Evolutionary conservation across 257 asterid species (phyloP), one percentile per base, ranked within the genome.

Genomic region (Forsythia viridissima): DNA sequence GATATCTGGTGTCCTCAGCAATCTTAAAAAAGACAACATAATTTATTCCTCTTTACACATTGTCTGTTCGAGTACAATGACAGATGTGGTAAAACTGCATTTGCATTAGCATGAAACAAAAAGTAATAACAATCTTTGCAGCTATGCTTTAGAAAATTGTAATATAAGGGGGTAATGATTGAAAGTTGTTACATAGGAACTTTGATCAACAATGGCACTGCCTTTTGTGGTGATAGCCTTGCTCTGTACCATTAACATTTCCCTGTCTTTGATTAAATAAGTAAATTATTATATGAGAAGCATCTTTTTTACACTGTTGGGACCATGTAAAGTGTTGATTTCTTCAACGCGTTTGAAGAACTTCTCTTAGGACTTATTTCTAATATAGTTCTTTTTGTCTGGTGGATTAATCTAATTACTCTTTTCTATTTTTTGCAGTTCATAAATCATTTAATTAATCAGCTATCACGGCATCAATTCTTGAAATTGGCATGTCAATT

Each of bases 401-500:
- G 37, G 18, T 63, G 70, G 70, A 30, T 63, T 30, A 24, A 63
- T 34, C 37, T 41, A 75, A 39, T 8, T 80, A 36, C 41, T 59
- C 11, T n/a, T 7, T 20, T 59, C 38, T 16, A 63, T 81, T 24
- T n/a, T 24, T 73, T 90, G 91, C 90, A 95, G 99, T 95, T 93
- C 90, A 93, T 95, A 85, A 85, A 86, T 79, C 97, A 95, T 91
- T 83, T 95, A 82, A 88, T 93, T 80, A 90, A 93, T 88, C 97
- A 90, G 81, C 93, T 92, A 52, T 84, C 97, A 42, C 86, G 99
- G 51, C 99, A 95, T 84, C 97, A 92, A 73, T 89, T 95, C 82
- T 85, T 95, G 79, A 95, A 93, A 88, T 76, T 93, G 82, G 97
- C 99, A 66, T 95, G 99, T 81, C 97, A 95, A 75, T 71, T 91